Evolutionary conservation across 2,329 filamentous ascomycete genomes (phyloP).

Genomic region (Zasmidium angulare): DNA sequence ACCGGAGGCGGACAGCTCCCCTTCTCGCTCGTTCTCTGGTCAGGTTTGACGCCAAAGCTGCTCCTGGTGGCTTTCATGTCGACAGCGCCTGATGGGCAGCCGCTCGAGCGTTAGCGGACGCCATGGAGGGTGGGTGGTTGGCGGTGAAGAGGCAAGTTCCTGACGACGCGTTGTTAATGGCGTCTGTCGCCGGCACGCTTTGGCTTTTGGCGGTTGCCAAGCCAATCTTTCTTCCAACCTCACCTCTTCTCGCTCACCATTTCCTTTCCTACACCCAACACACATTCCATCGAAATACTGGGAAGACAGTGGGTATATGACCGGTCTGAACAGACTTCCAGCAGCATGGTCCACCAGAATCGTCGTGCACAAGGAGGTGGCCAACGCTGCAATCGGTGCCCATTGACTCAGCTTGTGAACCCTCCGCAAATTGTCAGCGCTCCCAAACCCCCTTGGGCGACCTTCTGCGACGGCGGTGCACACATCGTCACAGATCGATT

Average conservation of each 20-base stretch:
- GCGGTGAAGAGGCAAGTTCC: background rate
- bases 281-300: background rate
- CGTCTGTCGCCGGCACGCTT: background rate
- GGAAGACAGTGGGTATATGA: background rate
- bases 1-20: background rate
- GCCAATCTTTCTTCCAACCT: constrained; percentile 1
- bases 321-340: background rate
- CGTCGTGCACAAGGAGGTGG: background rate
- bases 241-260: background rate
- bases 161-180: background rate
- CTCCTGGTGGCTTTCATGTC: background rate
- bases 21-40: background rate
- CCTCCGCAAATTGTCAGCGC: background rate
- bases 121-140: background rate
- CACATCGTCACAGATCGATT: background rate
- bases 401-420: background rate
- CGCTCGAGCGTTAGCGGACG: background rate
- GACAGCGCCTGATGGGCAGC: background rate
- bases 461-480: background rate
- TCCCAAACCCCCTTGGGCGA: background rate
- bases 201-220: background rate
- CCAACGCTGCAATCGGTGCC: background rate
- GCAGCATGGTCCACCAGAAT: background rate
- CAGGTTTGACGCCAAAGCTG: background rate
- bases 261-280: background rate